Conservation (phyloP, 83 land plant species). For the Picea mariana region DNA sequence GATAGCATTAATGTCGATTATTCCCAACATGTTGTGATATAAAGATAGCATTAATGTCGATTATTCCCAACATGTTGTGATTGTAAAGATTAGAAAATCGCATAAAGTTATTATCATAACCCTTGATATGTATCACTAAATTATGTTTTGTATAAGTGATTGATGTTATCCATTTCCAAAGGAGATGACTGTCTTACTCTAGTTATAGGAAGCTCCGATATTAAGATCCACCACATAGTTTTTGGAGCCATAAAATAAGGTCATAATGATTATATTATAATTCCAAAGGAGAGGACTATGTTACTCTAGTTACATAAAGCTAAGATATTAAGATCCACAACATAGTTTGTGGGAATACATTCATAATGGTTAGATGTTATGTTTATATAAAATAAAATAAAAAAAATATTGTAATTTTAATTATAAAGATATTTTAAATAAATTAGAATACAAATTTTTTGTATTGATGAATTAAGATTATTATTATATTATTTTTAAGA, state of each 20-base stretch:
- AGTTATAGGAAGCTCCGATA: conserved; percentile 40
- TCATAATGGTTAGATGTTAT: no score
- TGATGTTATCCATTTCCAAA: neutral
- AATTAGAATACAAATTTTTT: no score
- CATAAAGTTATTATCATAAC: conserved; percentile 34
- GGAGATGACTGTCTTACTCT: conserved; percentile 80
- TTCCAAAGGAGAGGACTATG: no score
- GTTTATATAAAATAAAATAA: no score
- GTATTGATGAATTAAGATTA: no score
- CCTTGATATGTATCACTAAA: neutral
- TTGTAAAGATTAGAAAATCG: conserved; percentile 37
- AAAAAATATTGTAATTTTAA: no score
- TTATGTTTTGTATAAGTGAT: neutral
- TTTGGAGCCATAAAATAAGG: conserved; percentile 68
- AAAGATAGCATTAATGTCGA: conserved; percentile 32
- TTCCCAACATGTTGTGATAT: no score
- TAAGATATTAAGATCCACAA: no score
- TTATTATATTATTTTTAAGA: no score
- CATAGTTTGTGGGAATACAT: no score
- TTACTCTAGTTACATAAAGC: no score
- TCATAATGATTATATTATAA: neutral
- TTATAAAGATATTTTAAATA: no score
- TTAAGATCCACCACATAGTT: conserved; percentile 45
- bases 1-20: conserved; percentile 24
- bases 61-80: conserved; percentile 36